These are phyloP conservation scores for Saxophila tyrrhenica DNA, from an alignment of 495 filamentous ascomycete species.

Conservation along the genomic window DNA sequence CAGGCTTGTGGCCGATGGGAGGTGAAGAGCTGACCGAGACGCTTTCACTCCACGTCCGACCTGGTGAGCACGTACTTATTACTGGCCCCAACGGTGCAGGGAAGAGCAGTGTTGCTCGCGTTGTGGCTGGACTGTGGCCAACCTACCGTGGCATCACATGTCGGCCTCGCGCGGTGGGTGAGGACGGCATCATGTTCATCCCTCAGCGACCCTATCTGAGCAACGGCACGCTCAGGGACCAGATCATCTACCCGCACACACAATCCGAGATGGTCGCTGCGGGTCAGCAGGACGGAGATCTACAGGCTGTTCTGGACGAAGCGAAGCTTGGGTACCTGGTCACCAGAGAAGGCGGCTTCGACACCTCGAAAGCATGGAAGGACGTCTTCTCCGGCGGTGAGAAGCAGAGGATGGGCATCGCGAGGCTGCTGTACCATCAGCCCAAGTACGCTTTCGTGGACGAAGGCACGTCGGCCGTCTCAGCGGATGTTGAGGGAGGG, in stretches of 20 bases:
- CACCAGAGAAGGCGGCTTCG: slow-evolving; percentile 89
- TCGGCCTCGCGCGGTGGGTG: slow-evolving; percentile 64
- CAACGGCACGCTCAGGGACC: slow-evolving; percentile 89
- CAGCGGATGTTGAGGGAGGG: slow-evolving; percentile 85
- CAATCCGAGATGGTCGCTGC: slow-evolving; percentile 86
- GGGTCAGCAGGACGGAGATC: slow-evolving; percentile 58
- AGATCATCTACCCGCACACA: slow-evolving; percentile 95
- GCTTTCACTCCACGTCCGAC: slow-evolving; percentile 73
- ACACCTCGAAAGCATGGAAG: slow-evolving; percentile 95
- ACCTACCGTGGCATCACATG: slow-evolving; percentile 86
- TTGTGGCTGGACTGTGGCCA: slow-evolving; percentile 91
- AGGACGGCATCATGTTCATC: slow-evolving; percentile 95
- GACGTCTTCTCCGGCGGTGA: slow-evolving; percentile 95
- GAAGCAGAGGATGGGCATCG: slow-evolving; percentile 90
- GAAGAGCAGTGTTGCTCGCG: slow-evolving; percentile 79
- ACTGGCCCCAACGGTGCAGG: slow-evolving; percentile 93
- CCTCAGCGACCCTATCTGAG: slow-evolving; percentile 89
- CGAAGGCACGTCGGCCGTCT: slow-evolving; percentile 89
- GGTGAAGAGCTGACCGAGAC: slow-evolving; percentile 86
- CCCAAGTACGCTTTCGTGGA: slow-evolving; percentile 89
- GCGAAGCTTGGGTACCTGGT: slow-evolving; percentile 82
- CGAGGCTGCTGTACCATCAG: slow-evolving; percentile 85
- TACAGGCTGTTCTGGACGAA: slow-evolving; percentile 66
- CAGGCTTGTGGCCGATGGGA: slow-evolving; percentile 67
- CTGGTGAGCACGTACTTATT: slow-evolving; percentile 87